Conservation (phyloP, 2,329 filamentous ascomycete genomes). For the Exophiala spinifera region DNA sequence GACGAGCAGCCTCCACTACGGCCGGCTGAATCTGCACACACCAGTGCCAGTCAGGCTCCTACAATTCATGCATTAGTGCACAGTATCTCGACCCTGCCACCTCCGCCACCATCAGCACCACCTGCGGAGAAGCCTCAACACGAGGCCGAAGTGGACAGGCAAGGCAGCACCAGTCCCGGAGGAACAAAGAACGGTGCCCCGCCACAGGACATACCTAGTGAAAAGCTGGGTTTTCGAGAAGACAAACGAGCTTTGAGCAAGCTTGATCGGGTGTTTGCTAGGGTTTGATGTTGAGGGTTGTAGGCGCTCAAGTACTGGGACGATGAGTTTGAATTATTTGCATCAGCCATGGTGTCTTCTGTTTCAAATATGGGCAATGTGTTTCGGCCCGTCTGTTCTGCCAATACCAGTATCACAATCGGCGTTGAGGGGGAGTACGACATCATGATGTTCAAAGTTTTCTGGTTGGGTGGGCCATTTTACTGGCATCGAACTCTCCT, state of each 20-base stretch:
- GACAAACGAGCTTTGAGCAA: slow-evolving; percentile 65
- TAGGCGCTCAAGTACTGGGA: not conserved
- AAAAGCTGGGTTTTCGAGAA: slow-evolving; percentile 59
- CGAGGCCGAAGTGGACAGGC: slow-evolving; percentile 37
- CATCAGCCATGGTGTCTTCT: not conserved
- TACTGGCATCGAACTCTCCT: not conserved
- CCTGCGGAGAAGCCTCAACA: slow-evolving; percentile 52
- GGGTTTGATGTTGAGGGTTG: slow-evolving; percentile 13
- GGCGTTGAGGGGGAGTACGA: not conserved
- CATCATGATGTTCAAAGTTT: not conserved
- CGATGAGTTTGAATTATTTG: not conserved
- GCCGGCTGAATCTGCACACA: slow-evolving; percentile 4
- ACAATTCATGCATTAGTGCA: slow-evolving; percentile 52
- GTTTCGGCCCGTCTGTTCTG: not conserved
- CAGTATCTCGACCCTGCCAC: slow-evolving; percentile 38
- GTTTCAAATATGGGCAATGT: not conserved
- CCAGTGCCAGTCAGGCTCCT: slow-evolving; percentile 48
- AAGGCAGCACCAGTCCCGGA: slow-evolving; percentile 42
- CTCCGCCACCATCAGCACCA: slow-evolving; percentile 44
- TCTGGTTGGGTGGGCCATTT: not conserved
- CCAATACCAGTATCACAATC: not conserved
- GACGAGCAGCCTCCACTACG: slow-evolving; percentile 19
- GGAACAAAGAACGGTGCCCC: slow-evolving; percentile 36
- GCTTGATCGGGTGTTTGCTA: slow-evolving; percentile 54
- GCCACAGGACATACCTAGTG: slow-evolving; percentile 55